These are phyloP conservation scores for Mycena metata DNA, from an alignment of 768 basidiomycete genomes.

Conservation along the genomic window DNA sequence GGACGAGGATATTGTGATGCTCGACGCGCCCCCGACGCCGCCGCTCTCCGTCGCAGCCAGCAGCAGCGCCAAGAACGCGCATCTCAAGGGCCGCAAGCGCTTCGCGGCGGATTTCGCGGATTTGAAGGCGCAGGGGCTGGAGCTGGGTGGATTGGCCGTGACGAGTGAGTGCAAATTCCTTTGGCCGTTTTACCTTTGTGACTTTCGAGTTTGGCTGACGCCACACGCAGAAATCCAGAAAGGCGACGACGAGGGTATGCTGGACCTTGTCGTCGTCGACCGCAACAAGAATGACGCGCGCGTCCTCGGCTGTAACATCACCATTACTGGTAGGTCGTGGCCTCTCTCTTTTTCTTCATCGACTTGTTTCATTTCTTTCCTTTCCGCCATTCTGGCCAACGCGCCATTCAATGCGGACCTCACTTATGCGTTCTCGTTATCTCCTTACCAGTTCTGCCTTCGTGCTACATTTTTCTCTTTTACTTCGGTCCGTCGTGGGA, in stretches of 20 bases:
- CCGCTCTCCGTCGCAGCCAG: conserved; percentile 26
- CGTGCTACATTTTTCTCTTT: too few species aligned
- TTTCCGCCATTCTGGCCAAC: conserved; percentile 47
- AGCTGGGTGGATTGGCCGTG: conserved; percentile 54
- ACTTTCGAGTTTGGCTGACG: not conserved
- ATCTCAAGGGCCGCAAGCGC: conserved; percentile 68
- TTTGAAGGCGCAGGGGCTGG: conserved; percentile 54
- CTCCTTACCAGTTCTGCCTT: too few species aligned
- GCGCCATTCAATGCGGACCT: too few species aligned
- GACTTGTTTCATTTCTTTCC: conserved; percentile 37
- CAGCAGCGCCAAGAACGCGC: conserved; percentile 51
- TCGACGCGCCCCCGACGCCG: conserved; percentile 37
- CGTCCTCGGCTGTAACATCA: conserved; percentile 30
- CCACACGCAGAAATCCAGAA: conserved; percentile 57
- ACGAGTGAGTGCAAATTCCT: conserved; percentile 51
- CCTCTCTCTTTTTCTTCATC: conserved; percentile 29
- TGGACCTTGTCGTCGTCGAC: conserved; percentile 64
- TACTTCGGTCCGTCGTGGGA: too few species aligned
- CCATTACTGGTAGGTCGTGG: conserved; percentile 17
- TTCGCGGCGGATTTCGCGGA: conserved; percentile 71
- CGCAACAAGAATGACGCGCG: conserved; percentile 42
- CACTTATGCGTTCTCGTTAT: too few species aligned
- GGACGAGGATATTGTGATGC: conserved; percentile 36
- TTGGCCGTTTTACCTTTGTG: not conserved
- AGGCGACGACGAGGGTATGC: conserved; percentile 76